Evolutionary conservation across 1,284 basidiomycete species (phyloP).

Genomic region (Sporisorium scitamineum): DNA sequence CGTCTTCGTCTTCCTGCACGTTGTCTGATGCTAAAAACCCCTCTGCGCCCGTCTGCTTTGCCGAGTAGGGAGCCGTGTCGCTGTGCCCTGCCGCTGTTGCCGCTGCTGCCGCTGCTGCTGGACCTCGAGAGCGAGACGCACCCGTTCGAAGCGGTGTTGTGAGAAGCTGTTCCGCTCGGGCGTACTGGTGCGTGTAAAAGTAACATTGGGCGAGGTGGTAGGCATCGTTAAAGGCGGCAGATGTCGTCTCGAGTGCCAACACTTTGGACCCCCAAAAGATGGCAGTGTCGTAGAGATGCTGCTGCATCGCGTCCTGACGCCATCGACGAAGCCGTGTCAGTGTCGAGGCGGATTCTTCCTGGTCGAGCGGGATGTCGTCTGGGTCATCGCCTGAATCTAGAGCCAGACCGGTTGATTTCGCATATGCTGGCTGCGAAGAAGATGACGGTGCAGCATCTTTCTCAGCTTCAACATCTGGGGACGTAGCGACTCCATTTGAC

Average conservation of each 20-base stretch:
- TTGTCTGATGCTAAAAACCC: conserved; percentile 30
- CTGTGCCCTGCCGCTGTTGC: background rate
- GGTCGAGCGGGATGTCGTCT: conserved; percentile 15
- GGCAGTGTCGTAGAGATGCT: conserved; percentile 96
- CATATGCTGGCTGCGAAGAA: conserved; percentile 5
- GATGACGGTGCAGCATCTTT: conserved; percentile 1
- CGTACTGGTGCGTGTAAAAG: conserved; percentile 94
- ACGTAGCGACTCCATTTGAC: conserved; percentile 10
- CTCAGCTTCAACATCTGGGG: conserved; percentile 11
- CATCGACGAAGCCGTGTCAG: conserved; percentile 85
- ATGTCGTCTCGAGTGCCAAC: conserved; percentile 79
- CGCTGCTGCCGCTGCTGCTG: background rate
- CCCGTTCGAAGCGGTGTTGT: conserved; percentile 78
- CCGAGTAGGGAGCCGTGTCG: conserved; percentile 10
- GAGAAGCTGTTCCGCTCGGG: conserved; percentile 89
- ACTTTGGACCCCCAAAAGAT: conserved; percentile 99
- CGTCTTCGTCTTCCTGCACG: conserved; percentile 49
- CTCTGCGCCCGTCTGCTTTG: conserved; percentile 40
- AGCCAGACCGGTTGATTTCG: background rate
- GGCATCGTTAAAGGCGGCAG: conserved; percentile 75
- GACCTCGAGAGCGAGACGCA: conserved; percentile 11
- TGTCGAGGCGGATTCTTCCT: conserved; percentile 13
- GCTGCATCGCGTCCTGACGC: conserved; percentile 97
- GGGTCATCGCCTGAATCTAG: conserved; percentile 10
- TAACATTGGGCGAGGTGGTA: conserved; percentile 99